phyloP scores from a whole-genome alignment of 495 filamentous ascomycete genomes.

The Trichoderma asperelloides region DNA sequence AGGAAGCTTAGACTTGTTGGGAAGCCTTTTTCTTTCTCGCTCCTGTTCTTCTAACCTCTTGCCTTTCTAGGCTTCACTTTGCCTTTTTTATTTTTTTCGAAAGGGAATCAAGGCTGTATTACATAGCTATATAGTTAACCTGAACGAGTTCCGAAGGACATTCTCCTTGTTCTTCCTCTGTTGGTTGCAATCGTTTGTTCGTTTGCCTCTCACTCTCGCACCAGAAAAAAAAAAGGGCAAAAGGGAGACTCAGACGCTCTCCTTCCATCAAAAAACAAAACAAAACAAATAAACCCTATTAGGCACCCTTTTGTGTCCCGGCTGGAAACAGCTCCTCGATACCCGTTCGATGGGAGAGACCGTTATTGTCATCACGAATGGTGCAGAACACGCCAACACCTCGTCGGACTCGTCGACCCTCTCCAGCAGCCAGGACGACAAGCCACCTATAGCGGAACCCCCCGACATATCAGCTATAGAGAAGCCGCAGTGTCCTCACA shows the following conservation, averaged over 20 bases:
- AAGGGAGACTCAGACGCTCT: background rate
- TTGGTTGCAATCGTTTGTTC: background rate
- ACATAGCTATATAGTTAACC: background rate
- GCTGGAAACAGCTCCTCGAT: conserved; percentile 7
- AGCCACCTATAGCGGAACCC: conserved; percentile 10
- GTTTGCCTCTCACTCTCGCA: background rate
- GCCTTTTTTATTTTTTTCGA: background rate
- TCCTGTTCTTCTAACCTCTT: background rate
- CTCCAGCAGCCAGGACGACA: conserved; percentile 10
- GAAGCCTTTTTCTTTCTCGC: background rate
- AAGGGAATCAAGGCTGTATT: background rate
- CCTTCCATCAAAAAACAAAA: background rate
- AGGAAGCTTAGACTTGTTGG: background rate
- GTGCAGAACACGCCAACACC: conserved; percentile 10
- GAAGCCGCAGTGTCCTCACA: conserved; percentile 17
- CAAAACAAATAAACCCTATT: background rate
- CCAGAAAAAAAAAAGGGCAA: background rate
- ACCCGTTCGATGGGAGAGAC: conserved; percentile 12
- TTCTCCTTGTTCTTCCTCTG: background rate
- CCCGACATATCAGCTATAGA: conserved; percentile 9
- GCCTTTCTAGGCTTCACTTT: background rate
- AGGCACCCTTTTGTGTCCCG: background rate
- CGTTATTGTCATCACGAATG: conserved; percentile 9
- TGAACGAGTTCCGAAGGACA: background rate
- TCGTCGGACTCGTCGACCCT: conserved; percentile 11